Percentiles rank a stretch among this genome's conserved stretches.
phyloP scores from a whole-genome alignment of 768 basidiomycete genomes.

The Rhodotorula diobovata region DNA sequence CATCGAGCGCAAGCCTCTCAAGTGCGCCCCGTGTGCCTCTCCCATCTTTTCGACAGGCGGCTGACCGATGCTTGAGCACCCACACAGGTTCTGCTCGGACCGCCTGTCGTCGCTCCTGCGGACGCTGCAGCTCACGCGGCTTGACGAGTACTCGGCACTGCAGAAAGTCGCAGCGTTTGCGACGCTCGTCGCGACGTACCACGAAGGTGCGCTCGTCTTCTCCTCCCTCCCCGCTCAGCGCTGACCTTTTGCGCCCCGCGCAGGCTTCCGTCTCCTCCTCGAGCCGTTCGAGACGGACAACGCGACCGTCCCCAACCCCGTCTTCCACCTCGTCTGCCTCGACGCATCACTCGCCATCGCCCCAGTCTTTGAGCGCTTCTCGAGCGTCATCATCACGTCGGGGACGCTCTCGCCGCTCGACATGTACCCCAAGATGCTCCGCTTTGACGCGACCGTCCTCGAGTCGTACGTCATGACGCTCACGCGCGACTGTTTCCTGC shows the following conservation, averaged over 20 bases:
- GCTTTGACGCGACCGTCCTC: slow-evolving; percentile 93
- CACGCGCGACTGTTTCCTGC: slow-evolving; percentile 90
- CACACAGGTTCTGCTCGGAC: slow-evolving; percentile 84
- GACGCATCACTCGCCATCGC: slow-evolving; percentile 97
- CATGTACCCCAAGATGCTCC: slow-evolving; percentile 99
- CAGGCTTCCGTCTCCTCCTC: slow-evolving; percentile 91
- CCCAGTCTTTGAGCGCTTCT: slow-evolving; percentile 96
- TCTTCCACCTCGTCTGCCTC: slow-evolving; percentile 97
- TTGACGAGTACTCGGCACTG: slow-evolving; percentile 86
- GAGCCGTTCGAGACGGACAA: slow-evolving; percentile 99
- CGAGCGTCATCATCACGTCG: slow-evolving; percentile 95
- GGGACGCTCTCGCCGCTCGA: slow-evolving; percentile 97
- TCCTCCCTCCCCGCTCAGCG: not conserved
- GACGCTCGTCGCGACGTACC: slow-evolving; percentile 94
- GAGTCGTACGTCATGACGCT: slow-evolving; percentile 98
- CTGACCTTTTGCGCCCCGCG: not conserved
- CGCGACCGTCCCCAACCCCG: slow-evolving; percentile 95
- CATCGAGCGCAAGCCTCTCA: slow-evolving; percentile 85
- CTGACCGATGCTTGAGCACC: not conserved
- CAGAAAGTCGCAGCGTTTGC: slow-evolving; percentile 96
- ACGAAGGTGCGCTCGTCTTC: slow-evolving; percentile 64
- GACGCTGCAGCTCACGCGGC: slow-evolving; percentile 76
- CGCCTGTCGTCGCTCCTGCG: slow-evolving; percentile 87
- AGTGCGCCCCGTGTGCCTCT: slow-evolving; percentile 53
- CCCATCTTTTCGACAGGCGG: not conserved